phyloP scores from a whole-genome alignment of 108 stramenopile species.

The Cyclotella cryptica region DNA sequence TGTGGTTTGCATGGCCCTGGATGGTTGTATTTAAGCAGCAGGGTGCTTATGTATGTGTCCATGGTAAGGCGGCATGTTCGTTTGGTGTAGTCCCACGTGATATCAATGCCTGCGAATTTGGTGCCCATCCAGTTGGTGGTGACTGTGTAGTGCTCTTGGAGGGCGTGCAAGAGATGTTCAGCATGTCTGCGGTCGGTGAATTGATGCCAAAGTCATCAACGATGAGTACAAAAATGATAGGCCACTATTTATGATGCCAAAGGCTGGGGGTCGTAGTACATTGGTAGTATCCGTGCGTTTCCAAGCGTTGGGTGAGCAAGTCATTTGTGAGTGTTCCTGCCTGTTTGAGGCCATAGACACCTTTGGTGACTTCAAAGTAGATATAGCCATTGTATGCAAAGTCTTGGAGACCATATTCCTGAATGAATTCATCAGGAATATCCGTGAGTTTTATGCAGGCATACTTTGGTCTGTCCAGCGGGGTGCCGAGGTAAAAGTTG shows the following conservation, averaged over 20 bases:
- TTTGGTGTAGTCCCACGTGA: slow-evolving; percentile 17
- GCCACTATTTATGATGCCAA: slow-evolving; percentile 12
- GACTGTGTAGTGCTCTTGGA: slow-evolving; percentile 6
- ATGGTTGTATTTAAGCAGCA: slow-evolving; percentile 2
- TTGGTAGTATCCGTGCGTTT: slow-evolving; percentile 26
- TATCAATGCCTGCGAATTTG: neutral
- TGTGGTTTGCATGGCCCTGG: neutral
- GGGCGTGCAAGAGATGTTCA: slow-evolving; percentile 5
- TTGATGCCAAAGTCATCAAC: slow-evolving; percentile 29
- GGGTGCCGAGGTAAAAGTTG: neutral
- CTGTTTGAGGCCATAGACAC: slow-evolving; percentile 57
- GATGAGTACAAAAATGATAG: slow-evolving; percentile 18
- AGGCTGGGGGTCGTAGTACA: slow-evolving; percentile 1
- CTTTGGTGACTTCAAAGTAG: slow-evolving; percentile 9
- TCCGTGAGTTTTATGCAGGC: neutral
- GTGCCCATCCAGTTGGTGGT: slow-evolving; percentile 13
- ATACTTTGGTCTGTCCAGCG: neutral
- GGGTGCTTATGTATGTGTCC: neutral
- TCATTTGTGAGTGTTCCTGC: slow-evolving; percentile 51
- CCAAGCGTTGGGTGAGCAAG: slow-evolving; percentile 21
- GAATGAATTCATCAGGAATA: neutral
- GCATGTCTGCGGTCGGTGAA: neutral
- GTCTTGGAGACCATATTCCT: neutral
- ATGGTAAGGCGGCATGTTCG: neutral
- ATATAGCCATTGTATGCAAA: neutral